Percentiles rank a stretch among this genome's conserved stretches.
phyloP scores from a whole-genome alignment of 2,329 filamentous ascomycete species.

The Pseudocercospora musae region DNA sequence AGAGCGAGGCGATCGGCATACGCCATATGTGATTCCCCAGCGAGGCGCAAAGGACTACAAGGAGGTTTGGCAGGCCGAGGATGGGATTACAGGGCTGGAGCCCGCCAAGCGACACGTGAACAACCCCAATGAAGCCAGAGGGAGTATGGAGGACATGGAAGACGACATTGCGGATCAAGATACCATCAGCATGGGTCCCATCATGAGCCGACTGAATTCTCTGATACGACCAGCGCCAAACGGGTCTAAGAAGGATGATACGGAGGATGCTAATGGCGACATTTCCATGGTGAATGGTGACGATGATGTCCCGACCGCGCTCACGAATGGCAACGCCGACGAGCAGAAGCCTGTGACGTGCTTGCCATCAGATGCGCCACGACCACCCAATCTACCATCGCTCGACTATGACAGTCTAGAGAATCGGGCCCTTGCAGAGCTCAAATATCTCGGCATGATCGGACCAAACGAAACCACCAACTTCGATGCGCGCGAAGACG shows the following conservation, averaged over 20 bases:
- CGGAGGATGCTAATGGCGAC: constrained; percentile 46
- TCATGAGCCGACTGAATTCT: constrained; percentile 77
- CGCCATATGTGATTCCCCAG: constrained; percentile 80
- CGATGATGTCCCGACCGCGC: constrained; percentile 39
- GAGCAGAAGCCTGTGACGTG: constrained; percentile 62
- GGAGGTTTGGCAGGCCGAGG: constrained; percentile 92
- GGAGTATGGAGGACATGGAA: constrained; percentile 79
- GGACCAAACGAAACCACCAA: constrained; percentile 62
- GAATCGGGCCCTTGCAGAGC: constrained; percentile 84
- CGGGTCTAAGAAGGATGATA: constrained; percentile 49
- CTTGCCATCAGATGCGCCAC: constrained; percentile 53
- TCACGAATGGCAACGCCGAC: constrained; percentile 36
- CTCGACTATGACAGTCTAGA: constrained; percentile 87
- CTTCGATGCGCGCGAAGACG: constrained; percentile 86
- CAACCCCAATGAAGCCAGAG: constrained; percentile 76
- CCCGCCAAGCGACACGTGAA: constrained; percentile 61
- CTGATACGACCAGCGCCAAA: constrained; percentile 69
- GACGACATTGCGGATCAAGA: constrained; percentile 87
- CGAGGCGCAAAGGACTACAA: constrained; percentile 81
- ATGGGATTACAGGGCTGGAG: constrained; percentile 74
- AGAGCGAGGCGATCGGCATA: constrained; percentile 76
- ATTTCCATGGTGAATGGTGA: constrained; percentile 41
- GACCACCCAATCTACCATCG: constrained; percentile 38
- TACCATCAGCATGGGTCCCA: constrained; percentile 79
- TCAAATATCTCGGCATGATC: constrained; percentile 86